Evolutionary conservation across 2,329 filamentous ascomycete species (phyloP).

Genomic region (Allantophomopsis cytisporea): DNA sequence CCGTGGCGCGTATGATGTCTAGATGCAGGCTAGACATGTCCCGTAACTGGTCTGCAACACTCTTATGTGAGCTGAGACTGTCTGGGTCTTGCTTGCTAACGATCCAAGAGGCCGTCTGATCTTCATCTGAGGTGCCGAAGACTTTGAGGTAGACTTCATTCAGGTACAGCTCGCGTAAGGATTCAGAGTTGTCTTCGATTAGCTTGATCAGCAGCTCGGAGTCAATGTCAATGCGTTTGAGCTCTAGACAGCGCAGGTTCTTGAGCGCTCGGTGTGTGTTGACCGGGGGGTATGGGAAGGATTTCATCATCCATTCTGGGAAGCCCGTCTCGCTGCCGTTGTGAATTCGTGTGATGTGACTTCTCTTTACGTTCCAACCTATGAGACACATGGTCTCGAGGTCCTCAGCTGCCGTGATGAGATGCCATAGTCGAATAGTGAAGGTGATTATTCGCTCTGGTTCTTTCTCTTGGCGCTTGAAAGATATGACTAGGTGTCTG

Average conservation of each 20-base stretch:
- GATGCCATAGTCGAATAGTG: conserved; percentile 32
- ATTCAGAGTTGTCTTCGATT: conserved; percentile 11
- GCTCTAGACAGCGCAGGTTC: conserved; percentile 14
- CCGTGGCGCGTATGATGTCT: conserved; percentile 14
- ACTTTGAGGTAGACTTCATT: conserved; percentile 19
- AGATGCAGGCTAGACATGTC: conserved; percentile 12
- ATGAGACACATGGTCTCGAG: conserved; percentile 33
- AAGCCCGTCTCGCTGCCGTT: conserved; percentile 6
- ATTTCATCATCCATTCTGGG: conserved; percentile 15
- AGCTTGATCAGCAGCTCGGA: conserved; percentile 11
- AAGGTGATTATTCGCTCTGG: conserved; percentile 23
- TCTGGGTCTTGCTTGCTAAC: conserved; percentile 7
- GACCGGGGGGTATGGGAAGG: conserved; percentile 11
- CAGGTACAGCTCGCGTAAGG: conserved; percentile 17
- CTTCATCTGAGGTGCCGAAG: conserved; percentile 5
- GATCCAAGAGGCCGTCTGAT: conserved; percentile 15
- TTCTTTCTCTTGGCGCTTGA: conserved; percentile 29
- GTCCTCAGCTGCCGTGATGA: conserved; percentile 28
- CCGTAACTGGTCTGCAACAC: conserved; percentile 15
- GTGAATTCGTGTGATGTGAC: neutral
- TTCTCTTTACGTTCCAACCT: conserved; percentile 20
- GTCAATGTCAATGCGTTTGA: conserved; percentile 17
- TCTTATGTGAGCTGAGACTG: conserved; percentile 7
- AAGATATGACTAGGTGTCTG: conserved; percentile 29
- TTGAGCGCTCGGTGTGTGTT: conserved; percentile 1